Conservation (phyloP, 2,329 filamentous ascomycete species). For the Geosmithia morbida region DNA sequence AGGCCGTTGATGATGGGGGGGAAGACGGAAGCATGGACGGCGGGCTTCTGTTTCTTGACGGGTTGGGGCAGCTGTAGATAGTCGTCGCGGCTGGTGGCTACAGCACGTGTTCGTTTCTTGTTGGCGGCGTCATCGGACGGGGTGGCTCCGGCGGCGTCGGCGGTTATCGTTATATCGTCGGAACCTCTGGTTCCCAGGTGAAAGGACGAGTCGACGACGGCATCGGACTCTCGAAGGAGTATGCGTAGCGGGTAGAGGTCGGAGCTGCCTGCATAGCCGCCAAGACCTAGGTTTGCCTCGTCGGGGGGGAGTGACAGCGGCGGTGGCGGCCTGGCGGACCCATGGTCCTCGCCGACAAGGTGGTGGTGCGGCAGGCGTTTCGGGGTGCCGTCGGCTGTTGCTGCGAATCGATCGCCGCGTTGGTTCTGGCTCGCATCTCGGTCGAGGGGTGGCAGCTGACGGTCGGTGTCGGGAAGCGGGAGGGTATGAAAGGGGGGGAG, state of each 20-base stretch:
- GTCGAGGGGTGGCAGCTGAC: constrained; percentile 37
- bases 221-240: constrained; percentile 23
- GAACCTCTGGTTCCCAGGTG: constrained; percentile 16
- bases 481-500: constrained; percentile 39
- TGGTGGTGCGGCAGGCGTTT: constrained; percentile 1
- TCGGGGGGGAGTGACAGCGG: background rate
- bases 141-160: constrained; percentile 12
- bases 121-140: constrained; percentile 19
- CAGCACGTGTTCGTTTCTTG: constrained; percentile 38
- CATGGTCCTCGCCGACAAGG: constrained; percentile 1
- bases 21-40: constrained; percentile 33
- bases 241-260: constrained; percentile 22
- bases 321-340: background rate
- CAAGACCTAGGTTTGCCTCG: background rate
- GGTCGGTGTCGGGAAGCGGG: constrained; percentile 25
- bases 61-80: constrained; percentile 50
- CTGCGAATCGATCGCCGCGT: constrained; percentile 15
- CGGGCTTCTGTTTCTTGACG: constrained; percentile 48
- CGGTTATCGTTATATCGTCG: constrained; percentile 4
- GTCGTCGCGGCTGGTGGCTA: constrained; percentile 37
- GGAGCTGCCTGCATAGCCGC: constrained; percentile 6
- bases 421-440: constrained; percentile 24
- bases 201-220: constrained; percentile 20
- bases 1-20: constrained; percentile 53
- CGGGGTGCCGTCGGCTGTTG: background rate